A percentile compares a stretch with the other conserved stretches of the same genome.
These are phyloP conservation scores for Xylaria hypoxylon DNA, from an alignment of 2,329 filamentous ascomycete species.

Conservation along the genomic window DNA sequence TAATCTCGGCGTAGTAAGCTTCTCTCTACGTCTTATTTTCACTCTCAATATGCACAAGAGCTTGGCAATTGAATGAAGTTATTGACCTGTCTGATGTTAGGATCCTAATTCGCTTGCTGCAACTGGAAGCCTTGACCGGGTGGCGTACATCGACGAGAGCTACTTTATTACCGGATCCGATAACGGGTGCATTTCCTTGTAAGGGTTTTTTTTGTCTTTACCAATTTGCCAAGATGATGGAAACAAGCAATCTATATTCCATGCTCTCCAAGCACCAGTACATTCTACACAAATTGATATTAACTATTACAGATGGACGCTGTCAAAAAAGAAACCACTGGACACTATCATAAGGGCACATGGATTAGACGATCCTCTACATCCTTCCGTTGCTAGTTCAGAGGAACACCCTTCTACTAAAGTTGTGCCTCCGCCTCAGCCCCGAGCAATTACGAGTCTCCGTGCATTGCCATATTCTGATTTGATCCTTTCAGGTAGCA, in stretches of 20 bases:
- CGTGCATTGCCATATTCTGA: slow-evolving; percentile 90
- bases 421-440: slow-evolving; percentile 72
- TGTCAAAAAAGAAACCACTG: slow-evolving; percentile 87
- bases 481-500: slow-evolving; percentile 89
- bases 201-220: slow-evolving; percentile 51
- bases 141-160: slow-evolving; percentile 88
- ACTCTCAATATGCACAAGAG: neutral
- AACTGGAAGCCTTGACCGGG: slow-evolving; percentile 90
- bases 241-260: neutral
- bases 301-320: slow-evolving; percentile 35
- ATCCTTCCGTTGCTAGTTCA: slow-evolving; percentile 77
- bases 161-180: slow-evolving; percentile 94
- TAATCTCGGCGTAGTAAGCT: slow-evolving; percentile 33
- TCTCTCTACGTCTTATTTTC: neutral
- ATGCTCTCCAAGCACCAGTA: neutral
- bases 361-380: slow-evolving; percentile 80
- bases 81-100: slow-evolving; percentile 20
- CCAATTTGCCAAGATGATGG: neutral
- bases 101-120: slow-evolving; percentile 67
- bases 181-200: slow-evolving; percentile 86
- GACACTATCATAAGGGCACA: slow-evolving; percentile 84
- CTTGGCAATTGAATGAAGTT: slow-evolving; percentile 44
- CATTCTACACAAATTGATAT: slow-evolving; percentile 54
- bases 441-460: slow-evolving; percentile 91
- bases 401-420: slow-evolving; percentile 71